These are phyloP conservation scores for Tetracladium maxilliforme DNA, from an alignment of 2,329 filamentous ascomycete genomes.

Conservation along the genomic window DNA sequence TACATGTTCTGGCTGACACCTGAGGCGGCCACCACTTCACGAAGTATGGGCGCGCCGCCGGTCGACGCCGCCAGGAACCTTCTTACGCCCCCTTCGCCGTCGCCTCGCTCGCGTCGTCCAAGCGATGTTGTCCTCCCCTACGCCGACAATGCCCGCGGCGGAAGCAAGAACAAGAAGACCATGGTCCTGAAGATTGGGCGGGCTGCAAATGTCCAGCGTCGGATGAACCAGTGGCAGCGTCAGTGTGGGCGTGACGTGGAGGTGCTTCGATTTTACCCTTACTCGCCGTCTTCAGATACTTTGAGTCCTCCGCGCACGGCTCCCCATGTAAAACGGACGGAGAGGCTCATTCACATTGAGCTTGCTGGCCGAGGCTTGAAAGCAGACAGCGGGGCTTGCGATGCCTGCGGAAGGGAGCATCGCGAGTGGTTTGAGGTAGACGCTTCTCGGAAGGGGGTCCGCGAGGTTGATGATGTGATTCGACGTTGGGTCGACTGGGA, in stretches of 20 bases:
- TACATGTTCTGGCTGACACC: slow-evolving; percentile 98
- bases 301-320: slow-evolving; percentile 46
- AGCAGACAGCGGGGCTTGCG: slow-evolving; percentile 45
- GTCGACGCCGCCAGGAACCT: slow-evolving; percentile 44
- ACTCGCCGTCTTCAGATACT: slow-evolving; percentile 30
- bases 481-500: slow-evolving; percentile 73
- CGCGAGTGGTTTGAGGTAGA: slow-evolving; percentile 92
- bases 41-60: too few species aligned
- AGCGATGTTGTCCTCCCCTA: slow-evolving; percentile 27
- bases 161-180: slow-evolving; percentile 41
- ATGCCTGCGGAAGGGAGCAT: slow-evolving; percentile 70
- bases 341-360: slow-evolving; percentile 82
- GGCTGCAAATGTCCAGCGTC: slow-evolving; percentile 71
- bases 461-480: slow-evolving; percentile 56
- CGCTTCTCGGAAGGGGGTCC: slow-evolving; percentile 55
- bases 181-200: slow-evolving; percentile 55
- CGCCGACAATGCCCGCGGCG: slow-evolving; percentile 10
- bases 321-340: slow-evolving; percentile 74
- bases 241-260: slow-evolving; percentile 87
- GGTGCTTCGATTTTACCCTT: slow-evolving; percentile 83
- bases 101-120: slow-evolving; percentile 40
- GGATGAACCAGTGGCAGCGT: slow-evolving; percentile 83
- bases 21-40: slow-evolving; percentile 33
- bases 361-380: slow-evolving; percentile 45
- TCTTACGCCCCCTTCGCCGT: slow-evolving; percentile 30